Conservation (phyloP, 1,284 basidiomycete genomes). For the Papiliotrema terrestris region DNA sequence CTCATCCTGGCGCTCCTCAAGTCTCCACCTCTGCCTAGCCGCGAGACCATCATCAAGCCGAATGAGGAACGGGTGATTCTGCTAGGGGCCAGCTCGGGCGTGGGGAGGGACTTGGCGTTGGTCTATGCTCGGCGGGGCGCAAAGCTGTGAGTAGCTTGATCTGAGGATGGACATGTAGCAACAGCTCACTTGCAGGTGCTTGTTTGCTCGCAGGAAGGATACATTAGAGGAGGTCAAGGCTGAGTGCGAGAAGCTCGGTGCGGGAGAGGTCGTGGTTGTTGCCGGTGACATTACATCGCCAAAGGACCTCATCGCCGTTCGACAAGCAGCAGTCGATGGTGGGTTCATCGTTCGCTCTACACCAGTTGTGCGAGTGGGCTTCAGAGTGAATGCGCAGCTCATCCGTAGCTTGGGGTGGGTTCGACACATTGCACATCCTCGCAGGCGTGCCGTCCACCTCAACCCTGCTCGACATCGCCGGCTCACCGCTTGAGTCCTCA, state of each 20-base stretch:
- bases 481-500: slow-evolving; percentile 42
- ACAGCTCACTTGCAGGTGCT: slow-evolving; percentile 50
- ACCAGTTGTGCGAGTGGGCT: not conserved
- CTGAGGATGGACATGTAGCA: not conserved
- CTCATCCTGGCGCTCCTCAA: slow-evolving; percentile 45
- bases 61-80: slow-evolving; percentile 67
- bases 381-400: not conserved
- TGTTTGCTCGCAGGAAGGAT: slow-evolving; percentile 66
- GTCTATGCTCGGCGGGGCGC: slow-evolving; percentile 73
- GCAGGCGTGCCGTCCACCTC: slow-evolving; percentile 82
- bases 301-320: slow-evolving; percentile 65
- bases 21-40: slow-evolving; percentile 21
- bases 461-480: slow-evolving; percentile 71
- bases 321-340: slow-evolving; percentile 61
- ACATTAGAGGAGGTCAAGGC: slow-evolving; percentile 47
- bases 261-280: slow-evolving; percentile 47
- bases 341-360: slow-evolving; percentile 30
- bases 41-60: slow-evolving; percentile 45
- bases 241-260: slow-evolving; percentile 1
- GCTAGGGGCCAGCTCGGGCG: slow-evolving; percentile 75
- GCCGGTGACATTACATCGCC: slow-evolving; percentile 64
- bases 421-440: slow-evolving; percentile 79
- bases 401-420: slow-evolving; percentile 65
- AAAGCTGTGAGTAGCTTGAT: slow-evolving; percentile 51
- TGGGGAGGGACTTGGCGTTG: slow-evolving; percentile 70